Base-by-base conservation (phyloP, 768 basidiomycete genomes). In the Psilocybe subaeruginosa region DNA sequence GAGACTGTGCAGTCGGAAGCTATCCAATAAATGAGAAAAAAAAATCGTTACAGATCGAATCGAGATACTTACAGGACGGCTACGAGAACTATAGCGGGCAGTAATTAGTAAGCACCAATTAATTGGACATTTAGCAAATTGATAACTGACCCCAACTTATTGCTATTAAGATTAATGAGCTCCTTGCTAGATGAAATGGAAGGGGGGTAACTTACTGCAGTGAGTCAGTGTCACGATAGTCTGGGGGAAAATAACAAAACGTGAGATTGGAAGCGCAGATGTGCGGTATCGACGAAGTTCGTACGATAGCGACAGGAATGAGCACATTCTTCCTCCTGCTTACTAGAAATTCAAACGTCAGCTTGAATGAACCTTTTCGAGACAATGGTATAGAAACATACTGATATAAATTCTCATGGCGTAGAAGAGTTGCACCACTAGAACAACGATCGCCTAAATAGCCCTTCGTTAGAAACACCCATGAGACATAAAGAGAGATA, bases 341-440 rank as follows among this genome's bases (percentile, higher is more conserved):
- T 14, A 59, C 58, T 59, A 12, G n/a, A 23, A 23, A 23, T 23
- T 23, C 23, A 23, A 23, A 23, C 23, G 0, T 23, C 23, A 23
- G 23, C 23, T 23, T 23, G 23, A 23, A 23, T 23, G 23, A 23
- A 23, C 23, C 23, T 23, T 23, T 23, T 0, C 23, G 0, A 0
- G 23, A 23, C 0, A 23, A 23, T 23, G 0, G 23, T 41, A 4
- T 0, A 14, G 0, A 8, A 23, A 46, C 30, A 12, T 49, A 60
- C 59, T 30, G 16, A 45, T 35, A 30, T 60, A 60, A 17, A 60
- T 60, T 11, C 59, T 31, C 41, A 27, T 29, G 3, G 59, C 59
- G 8, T 60, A 60, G 31, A 52, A 46, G 1, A 60, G 43, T 4
- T 60, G 59, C 3, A 60, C 59, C 17, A 60, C 30, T 19, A 55